A percentile compares a stretch with the other conserved stretches of the same genome.
Conservation (phyloP, 1,284 basidiomycete species). For the Stygiomarasmius scandens region DNA sequence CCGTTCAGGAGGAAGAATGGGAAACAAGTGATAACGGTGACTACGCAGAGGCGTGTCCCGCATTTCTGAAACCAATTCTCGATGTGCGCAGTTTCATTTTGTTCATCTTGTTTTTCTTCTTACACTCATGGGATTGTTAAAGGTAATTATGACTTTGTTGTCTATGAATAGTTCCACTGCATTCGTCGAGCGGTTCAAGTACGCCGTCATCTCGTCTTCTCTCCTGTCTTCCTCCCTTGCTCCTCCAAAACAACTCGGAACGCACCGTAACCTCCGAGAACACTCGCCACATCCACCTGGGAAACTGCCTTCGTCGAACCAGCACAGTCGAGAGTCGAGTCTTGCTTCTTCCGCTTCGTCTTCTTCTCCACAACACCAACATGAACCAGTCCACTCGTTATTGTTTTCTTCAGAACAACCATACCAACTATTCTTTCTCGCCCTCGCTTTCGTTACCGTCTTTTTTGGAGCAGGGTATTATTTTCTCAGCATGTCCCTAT, state of each 20-base stretch:
- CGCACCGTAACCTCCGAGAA: constrained; percentile 25
- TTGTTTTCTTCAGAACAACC: constrained; percentile 34
- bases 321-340: constrained; percentile 45
- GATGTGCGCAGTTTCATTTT: constrained; percentile 33
- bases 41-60: constrained; percentile 38
- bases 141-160: constrained; percentile 26
- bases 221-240: constrained; percentile 58
- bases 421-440: constrained; percentile 41
- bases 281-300: constrained; percentile 47
- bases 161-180: constrained; percentile 38
- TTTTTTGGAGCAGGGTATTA: constrained; percentile 53
- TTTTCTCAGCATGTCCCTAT: constrained; percentile 43
- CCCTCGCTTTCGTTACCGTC: constrained; percentile 41
- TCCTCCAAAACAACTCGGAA: constrained; percentile 32
- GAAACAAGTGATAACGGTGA: constrained; percentile 34
- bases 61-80: constrained; percentile 33
- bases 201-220: constrained; percentile 82
- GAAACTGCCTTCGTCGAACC: constrained; percentile 34
- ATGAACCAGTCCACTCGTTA: constrained; percentile 26
- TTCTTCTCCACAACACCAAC: constrained; percentile 20
- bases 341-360: constrained; percentile 23
- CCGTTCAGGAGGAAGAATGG: constrained; percentile 29
- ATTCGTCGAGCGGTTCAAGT: constrained; percentile 82
- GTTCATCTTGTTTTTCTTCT: constrained; percentile 4
- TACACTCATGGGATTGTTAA: not conserved